Percentiles rank a stretch among this genome's conserved stretches.
These are phyloP conservation scores for Cyberlindnera lachancei DNA, from an alignment of 805 yeast genomes.

Conservation along the genomic window DNA sequence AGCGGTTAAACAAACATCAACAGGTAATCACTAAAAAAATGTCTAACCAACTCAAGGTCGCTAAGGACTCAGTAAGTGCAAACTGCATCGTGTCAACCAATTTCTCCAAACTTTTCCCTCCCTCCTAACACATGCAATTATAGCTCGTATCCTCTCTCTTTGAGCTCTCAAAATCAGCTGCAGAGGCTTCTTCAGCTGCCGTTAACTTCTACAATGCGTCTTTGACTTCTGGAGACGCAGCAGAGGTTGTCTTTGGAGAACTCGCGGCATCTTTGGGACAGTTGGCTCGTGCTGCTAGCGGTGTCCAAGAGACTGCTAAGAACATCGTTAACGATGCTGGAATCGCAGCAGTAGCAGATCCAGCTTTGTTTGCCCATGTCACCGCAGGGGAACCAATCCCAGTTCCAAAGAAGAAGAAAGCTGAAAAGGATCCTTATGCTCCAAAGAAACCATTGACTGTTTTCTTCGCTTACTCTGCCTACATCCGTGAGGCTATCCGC, in stretches of 20 bases:
- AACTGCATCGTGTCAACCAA: too few relatives aligned
- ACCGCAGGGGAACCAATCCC: conserved; percentile 2
- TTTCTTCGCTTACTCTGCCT: conserved; percentile 71
- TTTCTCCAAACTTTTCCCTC: not conserved
- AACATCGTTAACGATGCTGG: conserved; percentile 9
- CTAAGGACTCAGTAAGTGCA: conserved; percentile 21
- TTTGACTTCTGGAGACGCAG: conserved; percentile 39
- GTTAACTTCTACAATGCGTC: conserved; percentile 62
- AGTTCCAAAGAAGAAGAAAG: conserved; percentile 32
- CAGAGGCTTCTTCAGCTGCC: conserved; percentile 74
- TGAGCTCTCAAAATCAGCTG: conserved; percentile 81
- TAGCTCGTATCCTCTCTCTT: conserved; percentile 72
- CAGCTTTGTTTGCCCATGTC: conserved; percentile 8
- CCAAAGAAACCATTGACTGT: conserved; percentile 93
- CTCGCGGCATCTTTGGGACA: conserved; percentile 34
- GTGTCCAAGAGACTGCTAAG: conserved; percentile 22
- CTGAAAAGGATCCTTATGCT: conserved; percentile 81
- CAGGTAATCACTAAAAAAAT: conserved; percentile 3
- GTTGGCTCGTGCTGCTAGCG: conserved; percentile 30
- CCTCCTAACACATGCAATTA: not conserved
- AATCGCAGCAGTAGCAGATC: conserved; percentile 4
- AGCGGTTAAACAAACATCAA: not conserved
- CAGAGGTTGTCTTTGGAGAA: conserved; percentile 37
- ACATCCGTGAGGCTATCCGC: conserved; percentile 61
- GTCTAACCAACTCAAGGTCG: conserved; percentile 19